Conservation (phyloP, 805 yeast species). For the Nakazawaea ambrosiae region DNA sequence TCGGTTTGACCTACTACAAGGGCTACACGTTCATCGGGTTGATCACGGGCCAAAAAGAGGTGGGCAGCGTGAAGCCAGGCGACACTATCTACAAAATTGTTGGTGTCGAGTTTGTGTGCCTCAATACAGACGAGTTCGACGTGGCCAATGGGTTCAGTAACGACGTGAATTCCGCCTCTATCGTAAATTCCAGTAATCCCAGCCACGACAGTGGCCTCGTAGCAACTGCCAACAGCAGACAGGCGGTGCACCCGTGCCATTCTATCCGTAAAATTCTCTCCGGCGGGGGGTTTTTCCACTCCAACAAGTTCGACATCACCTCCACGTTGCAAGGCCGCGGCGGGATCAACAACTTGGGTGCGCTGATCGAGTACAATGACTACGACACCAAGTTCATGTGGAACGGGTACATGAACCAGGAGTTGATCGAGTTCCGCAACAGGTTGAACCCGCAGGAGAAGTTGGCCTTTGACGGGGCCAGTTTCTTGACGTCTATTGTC, state of each 20-base stretch:
- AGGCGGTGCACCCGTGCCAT: slow-evolving; percentile 29
- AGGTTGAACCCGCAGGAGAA: slow-evolving; percentile 34
- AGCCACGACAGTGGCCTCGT: slow-evolving; percentile 10
- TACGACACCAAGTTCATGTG: slow-evolving; percentile 38
- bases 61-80: slow-evolving; percentile 51
- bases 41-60: slow-evolving; percentile 44
- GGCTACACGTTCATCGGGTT: slow-evolving; percentile 51
- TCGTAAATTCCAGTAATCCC: too few relatives aligned
- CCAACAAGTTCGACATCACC: slow-evolving; percentile 38
- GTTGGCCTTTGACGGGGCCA: slow-evolving; percentile 34
- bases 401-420: slow-evolving; percentile 41
- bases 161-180: too few relatives aligned
- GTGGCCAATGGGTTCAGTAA: slow-evolving; percentile 14
- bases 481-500: slow-evolving; percentile 39
- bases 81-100: slow-evolving; percentile 47
- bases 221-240: slow-evolving; percentile 14
- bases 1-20: slow-evolving; percentile 55
- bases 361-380: not conserved
- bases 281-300: slow-evolving; percentile 42
- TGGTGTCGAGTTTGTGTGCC: slow-evolving; percentile 61
- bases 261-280: slow-evolving; percentile 37
- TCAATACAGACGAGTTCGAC: slow-evolving; percentile 53
- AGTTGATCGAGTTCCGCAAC: slow-evolving; percentile 38
- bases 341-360: not conserved
- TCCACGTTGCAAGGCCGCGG: slow-evolving; percentile 40